phyloP scores from a whole-genome alignment of 2,329 filamentous ascomycete species.

The Penicillium sp. region DNA sequence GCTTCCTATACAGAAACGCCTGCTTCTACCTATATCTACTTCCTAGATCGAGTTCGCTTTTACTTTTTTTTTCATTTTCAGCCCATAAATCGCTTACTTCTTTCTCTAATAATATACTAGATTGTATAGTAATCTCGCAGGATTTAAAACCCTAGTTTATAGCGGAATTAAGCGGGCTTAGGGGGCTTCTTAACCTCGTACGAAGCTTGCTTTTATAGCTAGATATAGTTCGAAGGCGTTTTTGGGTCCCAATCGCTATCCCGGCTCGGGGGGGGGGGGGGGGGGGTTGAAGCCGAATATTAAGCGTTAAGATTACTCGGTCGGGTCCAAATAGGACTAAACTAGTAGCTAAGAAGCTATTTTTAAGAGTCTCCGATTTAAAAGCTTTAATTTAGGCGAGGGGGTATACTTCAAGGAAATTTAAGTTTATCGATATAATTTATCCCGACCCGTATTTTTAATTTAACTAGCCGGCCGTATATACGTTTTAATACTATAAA shows the following conservation, averaged over 20 bases:
- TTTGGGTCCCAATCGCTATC: background rate
- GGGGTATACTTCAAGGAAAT: too few relatives aligned
- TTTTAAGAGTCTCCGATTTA: too few relatives aligned
- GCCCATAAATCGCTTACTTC: background rate
- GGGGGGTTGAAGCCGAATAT: background rate
- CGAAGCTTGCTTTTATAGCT: slow-evolving; percentile 1
- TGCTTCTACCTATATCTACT: too few relatives aligned
- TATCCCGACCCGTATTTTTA: too few relatives aligned
- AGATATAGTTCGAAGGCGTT: too few relatives aligned
- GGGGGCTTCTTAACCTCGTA: background rate
- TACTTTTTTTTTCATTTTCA: background rate
- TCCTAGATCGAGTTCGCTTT: background rate
- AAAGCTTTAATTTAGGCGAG: too few relatives aligned
- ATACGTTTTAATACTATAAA: background rate
- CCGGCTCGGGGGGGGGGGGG: background rate
- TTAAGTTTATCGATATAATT: too few relatives aligned
- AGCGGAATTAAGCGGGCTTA: background rate
- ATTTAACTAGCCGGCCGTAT: too few relatives aligned
- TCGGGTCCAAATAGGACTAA: background rate
- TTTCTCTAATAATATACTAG: background rate
- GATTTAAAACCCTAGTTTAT: slow-evolving; percentile 9
- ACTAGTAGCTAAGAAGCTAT: too few relatives aligned
- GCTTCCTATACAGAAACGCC: too few relatives aligned
- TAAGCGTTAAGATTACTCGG: background rate
- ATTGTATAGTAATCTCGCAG: background rate